Conservation (phyloP, 2,329 filamentous ascomycete genomes). For the Emmonsiellopsis sp. region DNA sequence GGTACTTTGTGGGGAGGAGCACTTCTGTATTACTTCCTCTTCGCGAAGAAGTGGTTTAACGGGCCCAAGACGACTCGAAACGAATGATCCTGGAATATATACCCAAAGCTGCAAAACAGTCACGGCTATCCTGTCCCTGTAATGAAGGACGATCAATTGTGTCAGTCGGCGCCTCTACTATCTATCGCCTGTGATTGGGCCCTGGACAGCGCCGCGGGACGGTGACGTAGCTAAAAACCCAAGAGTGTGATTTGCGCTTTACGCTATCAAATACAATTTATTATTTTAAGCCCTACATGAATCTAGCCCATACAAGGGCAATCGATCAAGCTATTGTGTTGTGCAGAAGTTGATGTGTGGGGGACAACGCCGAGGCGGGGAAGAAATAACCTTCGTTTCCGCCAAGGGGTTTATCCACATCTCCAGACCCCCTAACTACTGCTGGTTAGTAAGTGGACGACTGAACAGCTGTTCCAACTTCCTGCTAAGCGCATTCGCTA, state of each 20-base stretch:
- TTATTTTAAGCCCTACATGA: no score
- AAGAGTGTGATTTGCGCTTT: no score
- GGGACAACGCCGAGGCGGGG: background rate
- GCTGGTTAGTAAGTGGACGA: no score
- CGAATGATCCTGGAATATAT: background rate
- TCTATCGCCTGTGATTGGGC: no score
- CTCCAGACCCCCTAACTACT: no score
- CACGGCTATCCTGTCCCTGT: no score
- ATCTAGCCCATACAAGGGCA: no score
- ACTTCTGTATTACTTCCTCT: constrained; percentile 47
- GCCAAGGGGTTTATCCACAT: background rate
- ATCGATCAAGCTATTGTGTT: background rate
- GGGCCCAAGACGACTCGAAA: constrained; percentile 47
- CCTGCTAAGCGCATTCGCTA: no score
- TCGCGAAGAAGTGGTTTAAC: constrained; percentile 52
- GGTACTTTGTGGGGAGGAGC: constrained; percentile 50
- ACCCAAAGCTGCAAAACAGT: background rate
- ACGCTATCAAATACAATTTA: no score
- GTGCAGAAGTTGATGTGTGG: background rate
- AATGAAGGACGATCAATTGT: background rate
- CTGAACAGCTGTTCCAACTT: no score
- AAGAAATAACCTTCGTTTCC: background rate
- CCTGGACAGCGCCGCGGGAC: no score
- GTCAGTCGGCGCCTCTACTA: background rate
- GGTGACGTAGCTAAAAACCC: no score